These are phyloP conservation scores for sweet orange (Citrus sinensis) DNA, from an alignment of 345 rosid species.

Conservation along the genomic window DNA sequence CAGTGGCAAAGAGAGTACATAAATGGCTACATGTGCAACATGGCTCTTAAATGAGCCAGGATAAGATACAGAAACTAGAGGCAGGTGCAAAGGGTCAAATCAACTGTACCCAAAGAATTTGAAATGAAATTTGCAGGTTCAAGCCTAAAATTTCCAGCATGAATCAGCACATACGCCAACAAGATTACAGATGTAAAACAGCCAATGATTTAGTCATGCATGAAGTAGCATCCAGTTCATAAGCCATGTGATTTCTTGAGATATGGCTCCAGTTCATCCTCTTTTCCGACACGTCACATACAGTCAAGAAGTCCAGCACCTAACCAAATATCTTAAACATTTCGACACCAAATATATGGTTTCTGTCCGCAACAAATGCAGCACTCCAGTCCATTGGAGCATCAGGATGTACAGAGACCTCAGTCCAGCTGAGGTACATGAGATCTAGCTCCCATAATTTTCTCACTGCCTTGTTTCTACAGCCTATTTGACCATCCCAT, in stretches of 20 bases:
- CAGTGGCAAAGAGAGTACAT: slow-evolving; percentile 14
- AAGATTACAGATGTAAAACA: slow-evolving; percentile 56
- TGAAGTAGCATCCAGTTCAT: slow-evolving; percentile 73
- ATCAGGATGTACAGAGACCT: slow-evolving; percentile 88
- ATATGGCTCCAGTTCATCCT: slow-evolving; percentile 69
- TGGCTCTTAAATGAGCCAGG: neutral
- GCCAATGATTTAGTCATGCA: slow-evolving; percentile 82
- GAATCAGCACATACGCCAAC: slow-evolving; percentile 4
- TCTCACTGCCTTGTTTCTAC: slow-evolving; percentile 91
- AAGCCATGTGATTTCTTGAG: slow-evolving; percentile 70
- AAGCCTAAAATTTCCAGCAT: slow-evolving; percentile 5
- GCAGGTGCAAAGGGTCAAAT: slow-evolving; percentile 7
- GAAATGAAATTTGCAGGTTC: slow-evolving; percentile 11
- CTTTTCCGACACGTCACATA: slow-evolving; percentile 44
- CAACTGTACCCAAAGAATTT: slow-evolving; percentile 25
- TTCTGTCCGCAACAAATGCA: slow-evolving; percentile 70
- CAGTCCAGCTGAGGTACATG: slow-evolving; percentile 72
- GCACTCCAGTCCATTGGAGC: slow-evolving; percentile 99
- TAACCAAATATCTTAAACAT: slow-evolving; percentile 99
- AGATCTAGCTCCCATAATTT: slow-evolving; percentile 97
- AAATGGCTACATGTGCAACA: slow-evolving; percentile 5
- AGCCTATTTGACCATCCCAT: slow-evolving; percentile 93
- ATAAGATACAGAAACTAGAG: slow-evolving; percentile 13
- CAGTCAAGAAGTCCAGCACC: slow-evolving; percentile 71
- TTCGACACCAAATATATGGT: slow-evolving; percentile 73